These are phyloP conservation scores for Samsoniella hepiali DNA, from an alignment of 2,329 filamentous ascomycete genomes.

Conservation along the genomic window DNA sequence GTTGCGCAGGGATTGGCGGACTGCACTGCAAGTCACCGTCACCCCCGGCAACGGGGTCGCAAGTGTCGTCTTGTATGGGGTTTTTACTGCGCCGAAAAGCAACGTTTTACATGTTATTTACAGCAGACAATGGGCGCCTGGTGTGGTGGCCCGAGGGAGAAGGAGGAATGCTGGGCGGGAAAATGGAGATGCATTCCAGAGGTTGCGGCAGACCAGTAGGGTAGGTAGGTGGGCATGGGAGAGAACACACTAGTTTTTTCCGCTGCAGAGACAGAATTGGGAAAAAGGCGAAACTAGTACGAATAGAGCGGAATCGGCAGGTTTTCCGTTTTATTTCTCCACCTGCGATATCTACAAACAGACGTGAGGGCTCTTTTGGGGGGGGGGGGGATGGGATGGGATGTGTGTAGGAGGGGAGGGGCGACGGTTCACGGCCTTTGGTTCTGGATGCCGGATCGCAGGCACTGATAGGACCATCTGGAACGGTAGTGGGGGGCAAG, in stretches of 20 bases:
- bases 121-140: not conserved
- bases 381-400: too few species aligned
- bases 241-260: not conserved
- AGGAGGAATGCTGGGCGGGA: constrained; percentile 7
- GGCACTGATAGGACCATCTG: too few species aligned
- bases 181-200: constrained; percentile 18
- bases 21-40: not conserved
- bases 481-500: too few species aligned
- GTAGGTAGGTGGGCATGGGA: not conserved
- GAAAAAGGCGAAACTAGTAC: not conserved
- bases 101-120: not conserved
- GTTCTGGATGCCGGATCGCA: too few species aligned
- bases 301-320: too few species aligned
- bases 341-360: too few species aligned
- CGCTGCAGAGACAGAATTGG: too few species aligned
- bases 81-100: not conserved
- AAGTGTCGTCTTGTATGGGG: not conserved
- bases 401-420: too few species aligned
- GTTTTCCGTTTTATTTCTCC: too few species aligned
- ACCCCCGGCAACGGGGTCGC: constrained; percentile 10
- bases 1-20: not conserved
- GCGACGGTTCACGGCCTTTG: too few species aligned
- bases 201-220: not conserved
- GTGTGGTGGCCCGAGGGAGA: not conserved
- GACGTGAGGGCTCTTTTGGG: too few species aligned